phyloP scores from a whole-genome alignment of 495 filamentous ascomycete genomes.

The Hypoxylon subgilvum region DNA sequence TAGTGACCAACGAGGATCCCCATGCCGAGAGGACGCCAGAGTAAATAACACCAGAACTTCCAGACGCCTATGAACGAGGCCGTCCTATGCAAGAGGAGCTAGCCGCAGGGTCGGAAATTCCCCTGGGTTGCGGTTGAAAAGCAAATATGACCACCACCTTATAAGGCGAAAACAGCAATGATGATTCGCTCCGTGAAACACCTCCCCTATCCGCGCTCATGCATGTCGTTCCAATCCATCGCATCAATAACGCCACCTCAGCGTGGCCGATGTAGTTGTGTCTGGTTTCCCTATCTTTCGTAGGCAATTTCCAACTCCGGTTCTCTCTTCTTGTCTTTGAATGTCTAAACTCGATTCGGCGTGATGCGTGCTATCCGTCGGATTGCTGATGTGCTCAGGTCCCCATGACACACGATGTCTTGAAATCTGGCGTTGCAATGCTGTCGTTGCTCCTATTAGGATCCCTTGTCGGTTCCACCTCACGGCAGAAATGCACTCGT shows the following conservation, averaged over 20 bases:
- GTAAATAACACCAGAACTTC: conserved; percentile 15
- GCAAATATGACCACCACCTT: too few relatives aligned
- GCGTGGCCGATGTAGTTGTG: neutral
- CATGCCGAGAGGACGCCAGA: neutral
- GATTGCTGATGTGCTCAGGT: too few relatives aligned
- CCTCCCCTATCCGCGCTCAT: conserved; percentile 7
- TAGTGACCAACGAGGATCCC: neutral
- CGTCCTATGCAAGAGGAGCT: conserved; percentile 8
- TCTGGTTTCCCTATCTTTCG: neutral
- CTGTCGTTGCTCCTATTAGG: too few relatives aligned
- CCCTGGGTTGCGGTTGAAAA: neutral
- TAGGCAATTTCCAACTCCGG: neutral
- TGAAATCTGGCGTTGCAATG: too few relatives aligned
- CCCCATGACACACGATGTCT: too few relatives aligned
- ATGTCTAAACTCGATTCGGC: too few relatives aligned
- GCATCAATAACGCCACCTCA: neutral
- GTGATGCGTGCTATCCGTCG: too few relatives aligned
- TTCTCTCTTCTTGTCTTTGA: neutral
- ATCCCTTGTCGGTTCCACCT: too few relatives aligned
- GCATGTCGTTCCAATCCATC: conserved; percentile 18
- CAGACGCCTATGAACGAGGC: conserved; percentile 20
- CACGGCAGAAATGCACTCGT: too few relatives aligned
- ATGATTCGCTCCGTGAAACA: conserved; percentile 16
- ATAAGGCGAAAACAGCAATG: too few relatives aligned
- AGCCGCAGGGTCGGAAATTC: neutral